phyloP scores from a whole-genome alignment of 2,329 filamentous ascomycete genomes.

The Colletotrichum eleusines region DNA sequence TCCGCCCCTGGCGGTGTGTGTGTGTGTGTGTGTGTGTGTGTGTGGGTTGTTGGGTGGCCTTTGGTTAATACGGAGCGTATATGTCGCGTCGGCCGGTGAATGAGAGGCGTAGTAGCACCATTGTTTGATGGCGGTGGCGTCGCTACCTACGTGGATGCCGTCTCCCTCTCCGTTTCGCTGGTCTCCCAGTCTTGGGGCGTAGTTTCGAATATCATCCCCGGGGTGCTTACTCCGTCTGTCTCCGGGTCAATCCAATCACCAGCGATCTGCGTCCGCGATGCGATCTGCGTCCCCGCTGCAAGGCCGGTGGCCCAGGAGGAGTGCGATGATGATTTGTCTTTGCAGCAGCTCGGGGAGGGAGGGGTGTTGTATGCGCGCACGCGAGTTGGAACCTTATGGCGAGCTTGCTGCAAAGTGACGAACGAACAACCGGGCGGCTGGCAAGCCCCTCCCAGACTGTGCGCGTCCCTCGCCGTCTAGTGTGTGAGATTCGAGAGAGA shows the following conservation, averaged over 20 bases:
- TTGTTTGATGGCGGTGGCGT: slow-evolving; percentile 11
- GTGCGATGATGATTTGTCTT: not conserved
- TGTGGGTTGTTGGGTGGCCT: not conserved
- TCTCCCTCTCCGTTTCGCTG: not conserved
- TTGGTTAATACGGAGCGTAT: slow-evolving; percentile 16
- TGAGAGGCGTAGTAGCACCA: slow-evolving; percentile 20
- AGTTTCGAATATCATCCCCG: not conserved
- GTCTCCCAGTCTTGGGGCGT: not conserved
- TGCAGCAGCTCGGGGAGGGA: not conserved
- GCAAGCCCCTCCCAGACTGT: not conserved
- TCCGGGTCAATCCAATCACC: not conserved
- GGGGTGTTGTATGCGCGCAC: not conserved
- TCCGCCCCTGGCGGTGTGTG: not conserved
- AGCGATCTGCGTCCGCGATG: slow-evolving; percentile 10
- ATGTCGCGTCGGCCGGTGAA: not conserved
- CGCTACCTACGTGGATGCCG: no score
- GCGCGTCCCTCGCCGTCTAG: not conserved
- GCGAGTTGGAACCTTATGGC: not conserved
- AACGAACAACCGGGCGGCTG: not conserved
- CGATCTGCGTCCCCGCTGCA: not conserved
- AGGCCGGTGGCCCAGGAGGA: not conserved
- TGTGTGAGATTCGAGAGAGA: slow-evolving; percentile 3
- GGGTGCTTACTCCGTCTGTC: not conserved
- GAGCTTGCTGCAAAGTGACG: slow-evolving; percentile 4
- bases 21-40: no score